phyloP scores from a whole-genome alignment of 1,284 basidiomycete species.

The Trichosporon inkin region DNA sequence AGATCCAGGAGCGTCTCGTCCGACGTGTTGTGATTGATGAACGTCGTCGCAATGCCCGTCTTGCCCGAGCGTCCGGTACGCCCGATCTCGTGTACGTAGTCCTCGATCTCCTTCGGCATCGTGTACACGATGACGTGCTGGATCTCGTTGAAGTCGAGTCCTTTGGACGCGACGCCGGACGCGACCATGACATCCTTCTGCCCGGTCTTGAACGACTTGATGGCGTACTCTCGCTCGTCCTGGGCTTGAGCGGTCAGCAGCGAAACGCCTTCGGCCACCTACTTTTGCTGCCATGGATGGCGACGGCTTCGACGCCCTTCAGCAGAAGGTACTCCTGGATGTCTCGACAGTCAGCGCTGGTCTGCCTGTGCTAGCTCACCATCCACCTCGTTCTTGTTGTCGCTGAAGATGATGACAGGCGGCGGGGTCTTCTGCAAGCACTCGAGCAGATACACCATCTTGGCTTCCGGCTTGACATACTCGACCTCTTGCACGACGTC shows the following conservation, averaged over 20 bases:
- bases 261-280: slow-evolving; percentile 31
- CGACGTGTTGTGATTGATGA: slow-evolving; percentile 94
- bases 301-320: slow-evolving; percentile 96
- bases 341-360: slow-evolving; percentile 52
- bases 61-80: slow-evolving; percentile 96
- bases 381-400: slow-evolving; percentile 99
- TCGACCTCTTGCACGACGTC: slow-evolving; percentile 97
- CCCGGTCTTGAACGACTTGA: slow-evolving; percentile 93
- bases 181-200: slow-evolving; percentile 99
- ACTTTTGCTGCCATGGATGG: slow-evolving; percentile 98
- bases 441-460: slow-evolving; percentile 98
- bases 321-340: slow-evolving; percentile 96
- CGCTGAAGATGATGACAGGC: slow-evolving; percentile 95
- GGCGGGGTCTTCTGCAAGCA: slow-evolving; percentile 98
- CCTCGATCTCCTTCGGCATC: slow-evolving; percentile 99
- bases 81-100: slow-evolving; percentile 92
- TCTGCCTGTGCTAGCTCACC: slow-evolving; percentile 55
- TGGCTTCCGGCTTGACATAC: slow-evolving; percentile 98
- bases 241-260: slow-evolving; percentile 62
- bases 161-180: slow-evolving; percentile 93
- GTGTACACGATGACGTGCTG: slow-evolving; percentile 64
- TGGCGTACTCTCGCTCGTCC: slow-evolving; percentile 98
- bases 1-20: slow-evolving; percentile 95
- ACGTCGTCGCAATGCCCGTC: slow-evolving; percentile 99
- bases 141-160: slow-evolving; percentile 96